Evolutionary conservation across 495 filamentous ascomycete genomes (phyloP).

Genomic region (Achaetomiella virescens): DNA sequence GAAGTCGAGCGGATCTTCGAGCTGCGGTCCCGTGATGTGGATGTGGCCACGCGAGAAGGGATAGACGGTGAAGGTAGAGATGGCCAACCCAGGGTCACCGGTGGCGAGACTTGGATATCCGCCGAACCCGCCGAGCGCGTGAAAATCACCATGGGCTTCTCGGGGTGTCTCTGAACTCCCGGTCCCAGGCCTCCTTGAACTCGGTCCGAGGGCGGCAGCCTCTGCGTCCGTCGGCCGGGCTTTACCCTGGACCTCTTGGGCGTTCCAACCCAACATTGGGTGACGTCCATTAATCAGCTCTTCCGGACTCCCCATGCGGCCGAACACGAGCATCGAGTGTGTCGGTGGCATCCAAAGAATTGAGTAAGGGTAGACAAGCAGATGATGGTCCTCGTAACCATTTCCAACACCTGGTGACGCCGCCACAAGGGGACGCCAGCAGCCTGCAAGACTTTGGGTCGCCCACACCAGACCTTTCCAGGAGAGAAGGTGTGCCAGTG

Average conservation of each 20-base stretch:
- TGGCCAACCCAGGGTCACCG: not conserved
- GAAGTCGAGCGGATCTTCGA: constrained; percentile 34
- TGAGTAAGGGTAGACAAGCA: constrained; percentile 29
- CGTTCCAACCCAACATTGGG: constrained; percentile 41
- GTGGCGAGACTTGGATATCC: not conserved
- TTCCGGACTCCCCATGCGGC: constrained; percentile 13
- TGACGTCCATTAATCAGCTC: constrained; percentile 23
- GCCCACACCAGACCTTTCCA: constrained; percentile 61
- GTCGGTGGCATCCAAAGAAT: constrained; percentile 27
- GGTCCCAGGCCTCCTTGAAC: constrained; percentile 39
- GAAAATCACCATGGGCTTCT: not conserved
- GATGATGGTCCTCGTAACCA: constrained; percentile 47
- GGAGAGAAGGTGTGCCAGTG: constrained; percentile 49
- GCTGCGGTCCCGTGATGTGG: constrained; percentile 44
- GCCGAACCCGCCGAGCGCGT: not conserved
- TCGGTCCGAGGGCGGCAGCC: constrained; percentile 33
- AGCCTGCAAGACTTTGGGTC: constrained; percentile 27
- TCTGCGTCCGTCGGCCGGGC: constrained; percentile 36
- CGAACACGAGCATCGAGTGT: constrained; percentile 33
- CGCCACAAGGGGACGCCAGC: constrained; percentile 30
- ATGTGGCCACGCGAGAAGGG: constrained; percentile 52
- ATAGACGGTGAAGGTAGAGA: constrained; percentile 40
- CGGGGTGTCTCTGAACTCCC: constrained; percentile 34
- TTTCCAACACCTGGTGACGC: constrained; percentile 45
- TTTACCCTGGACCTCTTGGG: constrained; percentile 41